Evolutionary conservation across 2,329 filamentous ascomycete species (phyloP).

Genomic region (Microdochium paspali): DNA sequence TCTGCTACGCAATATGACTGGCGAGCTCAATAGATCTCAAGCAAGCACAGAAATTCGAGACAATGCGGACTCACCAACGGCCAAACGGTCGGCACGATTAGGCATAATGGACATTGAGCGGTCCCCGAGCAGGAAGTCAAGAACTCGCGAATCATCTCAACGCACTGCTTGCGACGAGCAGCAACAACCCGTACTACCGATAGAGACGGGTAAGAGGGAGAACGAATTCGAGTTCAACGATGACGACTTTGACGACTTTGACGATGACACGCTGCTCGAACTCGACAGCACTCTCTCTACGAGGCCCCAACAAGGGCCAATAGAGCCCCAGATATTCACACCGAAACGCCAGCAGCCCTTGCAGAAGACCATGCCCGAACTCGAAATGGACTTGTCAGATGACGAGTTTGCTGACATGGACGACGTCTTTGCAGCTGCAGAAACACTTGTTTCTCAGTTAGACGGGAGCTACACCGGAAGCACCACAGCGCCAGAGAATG

Average conservation of each 20-base stretch:
- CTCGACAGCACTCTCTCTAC: constrained; percentile 33
- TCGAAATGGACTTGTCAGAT: constrained; percentile 13
- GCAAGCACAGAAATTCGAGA: constrained; percentile 19
- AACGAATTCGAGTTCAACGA: constrained; percentile 2
- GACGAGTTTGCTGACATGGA: constrained; percentile 61
- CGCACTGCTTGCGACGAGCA: constrained; percentile 2
- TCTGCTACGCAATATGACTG: constrained; percentile 56
- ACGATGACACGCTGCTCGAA: constrained; percentile 49
- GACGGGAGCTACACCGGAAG: constrained; percentile 16
- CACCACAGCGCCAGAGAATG: constrained; percentile 8
- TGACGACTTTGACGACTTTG: constrained; percentile 33
- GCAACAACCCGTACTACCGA: neutral
- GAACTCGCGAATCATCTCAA: neutral
- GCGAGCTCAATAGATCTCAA: constrained; percentile 36
- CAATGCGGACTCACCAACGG: constrained; percentile 31
- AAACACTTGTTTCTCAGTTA: constrained; percentile 26
- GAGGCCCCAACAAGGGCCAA: neutral
- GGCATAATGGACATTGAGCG: constrained; percentile 18
- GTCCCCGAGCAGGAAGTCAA: constrained; percentile 4
- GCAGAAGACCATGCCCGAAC: neutral
- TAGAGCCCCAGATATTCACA: neutral
- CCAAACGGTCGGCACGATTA: constrained; percentile 11
- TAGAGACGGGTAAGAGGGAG: constrained; percentile 5
- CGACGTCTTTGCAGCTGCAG: constrained; percentile 43
- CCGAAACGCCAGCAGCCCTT: neutral